A percentile compares a stretch with the other conserved stretches of the same genome.
These are phyloP conservation scores for Vigna hirtella DNA, from an alignment of 306 rosid species.

Conservation along the genomic window DNA sequence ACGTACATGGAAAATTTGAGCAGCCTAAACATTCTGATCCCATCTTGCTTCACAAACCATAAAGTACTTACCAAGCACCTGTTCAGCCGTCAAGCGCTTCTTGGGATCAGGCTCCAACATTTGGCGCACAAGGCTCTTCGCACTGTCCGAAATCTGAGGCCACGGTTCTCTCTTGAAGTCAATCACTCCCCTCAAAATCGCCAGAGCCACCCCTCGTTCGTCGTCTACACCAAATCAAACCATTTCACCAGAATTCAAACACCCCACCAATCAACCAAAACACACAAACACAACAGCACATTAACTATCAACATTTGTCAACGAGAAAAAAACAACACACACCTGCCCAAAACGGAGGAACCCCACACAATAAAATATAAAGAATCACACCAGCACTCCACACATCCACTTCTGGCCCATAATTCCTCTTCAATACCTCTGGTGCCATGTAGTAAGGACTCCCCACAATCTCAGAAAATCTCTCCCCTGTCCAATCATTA, in stretches of 20 bases:
- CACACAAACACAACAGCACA: not conserved
- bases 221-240: constrained; percentile 60
- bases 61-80: constrained; percentile 88
- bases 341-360: constrained; percentile 98
- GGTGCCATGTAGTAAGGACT: constrained; percentile 97
- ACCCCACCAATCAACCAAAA: not conserved
- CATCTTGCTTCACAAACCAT: no score
- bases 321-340: not conserved
- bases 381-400: constrained; percentile 95
- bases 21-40: not conserved
- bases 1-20: constrained; percentile 12
- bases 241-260: constrained; percentile 21
- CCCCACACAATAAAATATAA: constrained; percentile 84
- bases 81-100: constrained; percentile 92
- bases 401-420: constrained; percentile 86
- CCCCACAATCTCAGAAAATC: constrained; percentile 85
- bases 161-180: constrained; percentile 99
- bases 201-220: constrained; percentile 97
- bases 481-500: constrained; percentile 58
- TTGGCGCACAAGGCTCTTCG: constrained; percentile 93
- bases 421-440: constrained; percentile 81
- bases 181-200: constrained; percentile 91
- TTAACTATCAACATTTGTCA: no score
- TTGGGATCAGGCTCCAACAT: constrained; percentile 91
- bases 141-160: constrained; percentile 98